phyloP scores from a whole-genome alignment of 768 basidiomycete genomes.

The Amanita jacksonii region DNA sequence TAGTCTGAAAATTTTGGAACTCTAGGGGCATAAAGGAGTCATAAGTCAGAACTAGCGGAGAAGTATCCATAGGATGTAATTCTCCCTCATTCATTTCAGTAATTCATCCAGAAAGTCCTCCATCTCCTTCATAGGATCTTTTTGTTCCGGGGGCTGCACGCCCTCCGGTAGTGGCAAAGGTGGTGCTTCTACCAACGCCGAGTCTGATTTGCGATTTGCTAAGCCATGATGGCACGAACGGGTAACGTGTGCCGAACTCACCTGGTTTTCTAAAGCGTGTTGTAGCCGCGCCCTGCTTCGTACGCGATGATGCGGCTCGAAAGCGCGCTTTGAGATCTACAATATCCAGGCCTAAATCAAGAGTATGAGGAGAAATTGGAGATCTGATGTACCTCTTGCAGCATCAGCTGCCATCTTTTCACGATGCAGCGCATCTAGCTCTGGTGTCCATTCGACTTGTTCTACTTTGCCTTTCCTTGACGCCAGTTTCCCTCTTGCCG shows the following conservation, averaged over 20 bases:
- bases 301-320: too few species aligned
- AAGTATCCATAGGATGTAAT: not conserved
- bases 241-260: too few species aligned
- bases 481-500: constrained; percentile 11
- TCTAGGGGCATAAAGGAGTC: too few species aligned
- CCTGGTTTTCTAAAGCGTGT: too few species aligned
- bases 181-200: constrained; percentile 31
- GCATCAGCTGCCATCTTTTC: constrained; percentile 74
- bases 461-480: constrained; percentile 54
- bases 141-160: constrained; percentile 15
- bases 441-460: constrained; percentile 58
- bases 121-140: constrained; percentile 47
- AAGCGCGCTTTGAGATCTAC: too few species aligned
- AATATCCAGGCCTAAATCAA: too few species aligned
- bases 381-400: constrained; percentile 70
- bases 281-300: too few species aligned
- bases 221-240: too few species aligned
- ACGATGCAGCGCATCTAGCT: constrained; percentile 52
- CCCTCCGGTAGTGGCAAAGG: constrained; percentile 35
- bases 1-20: too few species aligned
- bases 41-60: too few species aligned
- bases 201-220: too few species aligned
- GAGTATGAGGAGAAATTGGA: too few species aligned
- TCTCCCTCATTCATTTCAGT: constrained; percentile 21
- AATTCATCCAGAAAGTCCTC: constrained; percentile 67